Evolutionary conservation across 371 early-diverging fungal genomes (phyloP).

Genomic region (Catenaria anguillulae): DNA sequence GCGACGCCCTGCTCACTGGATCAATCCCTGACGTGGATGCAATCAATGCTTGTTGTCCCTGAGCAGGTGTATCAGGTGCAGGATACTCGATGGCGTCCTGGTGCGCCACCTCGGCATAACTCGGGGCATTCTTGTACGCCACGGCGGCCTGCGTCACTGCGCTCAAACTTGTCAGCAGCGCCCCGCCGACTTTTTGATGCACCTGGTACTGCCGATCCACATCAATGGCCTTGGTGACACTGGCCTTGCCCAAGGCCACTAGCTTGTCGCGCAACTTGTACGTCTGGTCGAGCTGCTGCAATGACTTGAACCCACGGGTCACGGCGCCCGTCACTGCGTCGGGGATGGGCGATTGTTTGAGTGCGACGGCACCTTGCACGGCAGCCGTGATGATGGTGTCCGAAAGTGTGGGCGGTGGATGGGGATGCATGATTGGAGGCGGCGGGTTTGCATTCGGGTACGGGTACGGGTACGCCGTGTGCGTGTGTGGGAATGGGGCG

Average conservation of each 20-base stretch:
- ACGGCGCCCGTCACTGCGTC: slow-evolving; percentile 30
- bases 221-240: slow-evolving; percentile 33
- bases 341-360: slow-evolving; percentile 52
- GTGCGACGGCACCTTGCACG: slow-evolving; percentile 34
- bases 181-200: slow-evolving; percentile 35
- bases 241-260: slow-evolving; percentile 29
- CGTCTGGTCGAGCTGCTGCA: slow-evolving; percentile 30
- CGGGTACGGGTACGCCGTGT: background rate
- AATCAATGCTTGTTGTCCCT: too few relatives aligned
- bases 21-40: too few relatives aligned
- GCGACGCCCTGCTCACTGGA: too few relatives aligned
- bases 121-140: slow-evolving; percentile 41
- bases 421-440: background rate
- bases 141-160: slow-evolving; percentile 42
- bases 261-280: slow-evolving; percentile 34
- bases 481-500: background rate
- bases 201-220: slow-evolving; percentile 41
- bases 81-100: too few relatives aligned
- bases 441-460: background rate
- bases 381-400: slow-evolving; percentile 31
- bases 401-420: slow-evolving; percentile 15
- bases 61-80: too few relatives aligned
- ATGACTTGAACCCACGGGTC: slow-evolving; percentile 23
- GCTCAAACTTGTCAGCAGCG: slow-evolving; percentile 31
- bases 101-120: slow-evolving; percentile 21